Conservation (phyloP, 2,329 filamentous ascomycete species). For the Calonectria ilicicola region DNA sequence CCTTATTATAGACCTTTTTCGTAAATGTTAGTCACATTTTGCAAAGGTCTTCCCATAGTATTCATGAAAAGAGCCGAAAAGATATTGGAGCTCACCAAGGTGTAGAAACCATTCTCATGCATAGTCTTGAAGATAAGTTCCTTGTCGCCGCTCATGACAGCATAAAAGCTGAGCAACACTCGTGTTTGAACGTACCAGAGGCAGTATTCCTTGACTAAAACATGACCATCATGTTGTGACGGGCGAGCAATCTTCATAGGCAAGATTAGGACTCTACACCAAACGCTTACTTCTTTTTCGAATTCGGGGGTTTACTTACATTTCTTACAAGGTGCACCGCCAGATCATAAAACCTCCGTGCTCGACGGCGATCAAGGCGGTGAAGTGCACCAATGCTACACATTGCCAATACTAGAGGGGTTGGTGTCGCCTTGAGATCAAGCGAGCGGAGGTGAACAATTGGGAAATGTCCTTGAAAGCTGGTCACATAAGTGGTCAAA, state of each 20-base stretch:
- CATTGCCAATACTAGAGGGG: neutral
- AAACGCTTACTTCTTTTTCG: no score
- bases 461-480: neutral
- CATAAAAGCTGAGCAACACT: constrained; percentile 24
- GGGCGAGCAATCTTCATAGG: neutral
- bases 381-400: neutral
- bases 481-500: neutral
- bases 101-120: constrained; percentile 23
- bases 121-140: constrained; percentile 14
- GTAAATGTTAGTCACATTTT: neutral
- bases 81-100: constrained; percentile 11
- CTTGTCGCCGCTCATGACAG: constrained; percentile 25
- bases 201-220: neutral
- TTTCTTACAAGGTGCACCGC: neutral
- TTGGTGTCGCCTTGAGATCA: neutral
- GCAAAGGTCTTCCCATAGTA: no score
- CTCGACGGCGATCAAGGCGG: neutral
- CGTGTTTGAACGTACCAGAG: constrained; percentile 26
- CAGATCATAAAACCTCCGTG: neutral
- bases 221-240: neutral
- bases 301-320: neutral
- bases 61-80: neutral
- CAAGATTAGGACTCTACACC: neutral
- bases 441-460: neutral
- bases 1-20: neutral